Evolutionary conservation across 176 grass and related monocot genomes (phyloP).

Genomic region (Pontederia paniculata): DNA sequence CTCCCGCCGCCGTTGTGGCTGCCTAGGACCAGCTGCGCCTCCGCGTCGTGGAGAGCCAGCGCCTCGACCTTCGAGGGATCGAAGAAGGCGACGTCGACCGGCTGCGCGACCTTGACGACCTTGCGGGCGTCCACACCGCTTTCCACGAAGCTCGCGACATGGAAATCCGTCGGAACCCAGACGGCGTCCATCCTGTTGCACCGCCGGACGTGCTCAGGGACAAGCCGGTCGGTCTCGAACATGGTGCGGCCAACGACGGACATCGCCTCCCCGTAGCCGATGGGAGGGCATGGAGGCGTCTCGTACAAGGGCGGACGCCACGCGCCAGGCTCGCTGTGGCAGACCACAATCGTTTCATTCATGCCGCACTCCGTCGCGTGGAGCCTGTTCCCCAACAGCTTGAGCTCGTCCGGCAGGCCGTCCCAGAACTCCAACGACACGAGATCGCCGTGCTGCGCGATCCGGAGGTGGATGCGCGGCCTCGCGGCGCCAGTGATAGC

Average conservation of each 20-base stretch:
- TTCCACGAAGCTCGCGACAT: slow-evolving; percentile 31
- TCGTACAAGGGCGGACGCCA: slow-evolving; percentile 58
- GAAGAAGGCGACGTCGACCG: slow-evolving; percentile 52
- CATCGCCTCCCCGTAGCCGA: slow-evolving; percentile 35
- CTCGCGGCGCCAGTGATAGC: neutral
- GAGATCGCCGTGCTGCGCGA: slow-evolving; percentile 48
- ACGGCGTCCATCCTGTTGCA: slow-evolving; percentile 63
- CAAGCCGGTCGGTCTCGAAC: slow-evolving; percentile 63
- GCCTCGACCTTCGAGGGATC: slow-evolving; percentile 35
- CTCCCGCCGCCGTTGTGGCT: neutral
- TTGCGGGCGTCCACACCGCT: slow-evolving; percentile 48
- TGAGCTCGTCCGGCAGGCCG: slow-evolving; percentile 42
- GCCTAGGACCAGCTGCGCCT: slow-evolving; percentile 23
- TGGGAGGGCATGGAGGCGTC: slow-evolving; percentile 39
- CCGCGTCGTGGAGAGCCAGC: slow-evolving; percentile 14
- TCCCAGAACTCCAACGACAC: slow-evolving; percentile 54
- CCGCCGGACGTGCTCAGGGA: slow-evolving; percentile 39
- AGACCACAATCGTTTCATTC: slow-evolving; percentile 34
- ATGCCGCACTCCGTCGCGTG: slow-evolving; percentile 27
- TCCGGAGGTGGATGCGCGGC: slow-evolving; percentile 26
- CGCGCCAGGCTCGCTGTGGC: slow-evolving; percentile 68
- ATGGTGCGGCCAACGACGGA: slow-evolving; percentile 59
- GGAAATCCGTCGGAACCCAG: slow-evolving; percentile 62
- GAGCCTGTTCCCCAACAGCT: slow-evolving; percentile 34
- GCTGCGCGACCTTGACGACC: slow-evolving; percentile 52